Base-by-base conservation (phyloP, 2,329 filamentous ascomycete genomes). In the Apiospora koreana region DNA sequence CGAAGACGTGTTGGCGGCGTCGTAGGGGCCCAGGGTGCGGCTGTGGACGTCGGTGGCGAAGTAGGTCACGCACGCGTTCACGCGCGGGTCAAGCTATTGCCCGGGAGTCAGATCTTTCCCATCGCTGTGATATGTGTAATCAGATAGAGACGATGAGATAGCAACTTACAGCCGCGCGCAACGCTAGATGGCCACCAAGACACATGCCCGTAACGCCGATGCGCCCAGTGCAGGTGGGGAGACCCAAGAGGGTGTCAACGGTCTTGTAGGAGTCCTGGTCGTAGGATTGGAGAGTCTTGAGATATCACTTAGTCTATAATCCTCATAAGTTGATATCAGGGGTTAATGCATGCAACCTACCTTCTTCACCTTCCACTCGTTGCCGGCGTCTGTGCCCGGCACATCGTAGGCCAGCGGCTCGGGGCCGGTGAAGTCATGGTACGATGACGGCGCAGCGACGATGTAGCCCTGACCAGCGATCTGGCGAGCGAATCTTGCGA, bases 401-500 rank as follows among this genome's bases (percentile, higher is more conserved):
- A 87, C 94, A 78, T 98, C 93, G 80, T 98, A 98, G 67, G 93
- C 89, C 50, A 98, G 85, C 14, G 95, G 85, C 77, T 95, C 93
- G 0, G 94, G 93, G 5, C 93, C 93, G 1, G 91, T 94, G 82
- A 98, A 98, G 81, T 98, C 95, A 80, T 98, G 95, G 82, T 97
- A 98, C 42, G 92, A 95, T 45, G 93, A 96, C 0, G 94, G 94
- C 0, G 94, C 94, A 12, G 93, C 95, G 74, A 95, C 94, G 75
- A 98, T 97, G 84, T 97, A 98, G 77, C 95, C 95, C 74, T 97
- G 93, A 2, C 94, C 93, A 48, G 94, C 93, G 76, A 98, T 97
- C 80, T 97, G 94, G 71, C 95, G 91, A 68, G 94, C 94, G 77
- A 98, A 97, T 68, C 95, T 91, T 71, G 92, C 88, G 35, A 98